A percentile compares a stretch with the other conserved stretches of the same genome.
Conservation (phyloP, 345 rosid genomes). For the Euphorbia pulcherrima region DNA sequence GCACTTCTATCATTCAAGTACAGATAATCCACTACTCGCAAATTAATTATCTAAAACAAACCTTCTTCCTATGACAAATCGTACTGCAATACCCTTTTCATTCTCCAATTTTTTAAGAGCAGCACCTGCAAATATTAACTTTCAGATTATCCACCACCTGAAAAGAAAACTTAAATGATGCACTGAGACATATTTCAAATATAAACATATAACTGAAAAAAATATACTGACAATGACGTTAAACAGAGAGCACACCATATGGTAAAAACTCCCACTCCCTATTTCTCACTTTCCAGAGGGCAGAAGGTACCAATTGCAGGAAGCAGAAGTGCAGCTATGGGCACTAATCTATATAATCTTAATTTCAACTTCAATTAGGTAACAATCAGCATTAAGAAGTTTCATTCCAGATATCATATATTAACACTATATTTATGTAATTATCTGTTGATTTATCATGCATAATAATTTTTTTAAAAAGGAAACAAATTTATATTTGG, state of each 20-base stretch:
- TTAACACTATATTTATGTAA: no score
- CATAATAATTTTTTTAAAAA: no score
- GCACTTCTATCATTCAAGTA: conserved; percentile 2
- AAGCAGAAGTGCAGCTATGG: no score
- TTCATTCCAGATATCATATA: no score
- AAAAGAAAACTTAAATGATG: not conserved
- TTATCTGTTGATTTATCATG: no score
- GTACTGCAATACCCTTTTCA: conserved; percentile 66
- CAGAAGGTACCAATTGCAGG: no score
- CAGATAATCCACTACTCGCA: conserved; percentile 7
- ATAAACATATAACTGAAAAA: not conserved
- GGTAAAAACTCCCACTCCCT: not conserved
- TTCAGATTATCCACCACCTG: conserved; percentile 9
- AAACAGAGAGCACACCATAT: no score
- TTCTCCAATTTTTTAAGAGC: conserved; percentile 53
- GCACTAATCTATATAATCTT: no score
- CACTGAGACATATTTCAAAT: not conserved
- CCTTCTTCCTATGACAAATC: conserved; percentile 96
- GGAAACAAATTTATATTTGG: no score
- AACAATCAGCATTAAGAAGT: no score
- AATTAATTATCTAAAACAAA: no score
- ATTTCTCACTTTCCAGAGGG: not conserved
- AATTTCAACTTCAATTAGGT: no score
- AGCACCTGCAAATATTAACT: conserved; percentile 43
- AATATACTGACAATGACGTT: not conserved